phyloP scores from a whole-genome alignment of 208 protist genomes.

The Leishmania lainsoni region DNA sequence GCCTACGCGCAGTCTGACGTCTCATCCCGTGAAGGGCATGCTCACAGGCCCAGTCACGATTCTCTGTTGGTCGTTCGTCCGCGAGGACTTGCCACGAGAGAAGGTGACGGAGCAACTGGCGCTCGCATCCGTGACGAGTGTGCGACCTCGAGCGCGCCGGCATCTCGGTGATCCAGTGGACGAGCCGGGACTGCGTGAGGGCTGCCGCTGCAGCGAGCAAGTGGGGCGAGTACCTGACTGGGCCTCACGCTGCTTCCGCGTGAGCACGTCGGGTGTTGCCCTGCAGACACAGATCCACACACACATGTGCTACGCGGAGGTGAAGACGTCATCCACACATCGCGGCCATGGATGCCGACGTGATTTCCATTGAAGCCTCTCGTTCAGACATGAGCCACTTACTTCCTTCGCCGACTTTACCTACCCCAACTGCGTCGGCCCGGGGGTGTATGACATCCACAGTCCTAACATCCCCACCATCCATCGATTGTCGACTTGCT shows the following conservation, averaged over 20 bases:
- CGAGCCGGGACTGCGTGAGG: conserved; percentile 89
- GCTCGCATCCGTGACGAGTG: conserved; percentile 90
- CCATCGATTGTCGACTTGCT: conserved; percentile 74
- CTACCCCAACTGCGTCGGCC: conserved; percentile 86
- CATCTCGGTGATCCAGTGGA: conserved; percentile 86
- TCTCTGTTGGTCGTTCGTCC: conserved; percentile 89
- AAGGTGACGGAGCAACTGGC: conserved; percentile 70
- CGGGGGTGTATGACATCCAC: conserved; percentile 93
- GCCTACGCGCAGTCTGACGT: conserved; percentile 80
- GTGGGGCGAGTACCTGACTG: conserved; percentile 83
- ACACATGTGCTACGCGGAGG: conserved; percentile 92
- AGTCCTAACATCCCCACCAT: conserved; percentile 78
- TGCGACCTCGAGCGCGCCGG: conserved; percentile 72
- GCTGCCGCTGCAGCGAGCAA: conserved; percentile 70
- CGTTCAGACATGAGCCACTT: conserved; percentile 82
- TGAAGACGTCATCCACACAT: conserved; percentile 92
- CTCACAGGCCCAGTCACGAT: conserved; percentile 92
- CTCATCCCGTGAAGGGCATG: conserved; percentile 87
- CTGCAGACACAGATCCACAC: conserved; percentile 84
- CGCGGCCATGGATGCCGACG: conserved; percentile 83
- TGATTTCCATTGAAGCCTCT: conserved; percentile 85
- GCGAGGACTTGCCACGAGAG: conserved; percentile 73
- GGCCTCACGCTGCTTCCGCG: conserved; percentile 73
- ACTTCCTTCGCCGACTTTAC: conserved; percentile 62
- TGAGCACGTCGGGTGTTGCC: conserved; percentile 54